These are phyloP conservation scores for Microdochium paspali DNA, from an alignment of 2,329 filamentous ascomycete species.

Conservation along the genomic window DNA sequence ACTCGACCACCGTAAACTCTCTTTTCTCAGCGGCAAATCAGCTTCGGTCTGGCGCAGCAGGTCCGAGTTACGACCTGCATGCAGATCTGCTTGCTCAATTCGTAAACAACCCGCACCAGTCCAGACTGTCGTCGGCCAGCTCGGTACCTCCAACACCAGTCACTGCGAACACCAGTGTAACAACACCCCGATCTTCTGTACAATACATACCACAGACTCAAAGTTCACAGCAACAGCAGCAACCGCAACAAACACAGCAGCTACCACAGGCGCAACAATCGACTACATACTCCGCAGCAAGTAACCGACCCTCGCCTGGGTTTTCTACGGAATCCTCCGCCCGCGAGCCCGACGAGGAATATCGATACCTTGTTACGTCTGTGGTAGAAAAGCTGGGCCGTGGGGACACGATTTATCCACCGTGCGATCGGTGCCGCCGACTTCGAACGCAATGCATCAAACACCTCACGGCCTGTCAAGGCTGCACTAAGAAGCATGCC, in stretches of 20 bases:
- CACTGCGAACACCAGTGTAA: constrained; percentile 12
- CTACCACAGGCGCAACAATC: neutral
- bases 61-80: constrained; percentile 35
- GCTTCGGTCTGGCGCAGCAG: constrained; percentile 16
- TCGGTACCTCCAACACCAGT: constrained; percentile 21
- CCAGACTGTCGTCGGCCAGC: constrained; percentile 14
- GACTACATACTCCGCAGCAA: constrained; percentile 1
- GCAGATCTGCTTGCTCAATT: constrained; percentile 49
- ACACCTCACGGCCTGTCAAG: constrained; percentile 76
- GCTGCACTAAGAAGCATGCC: constrained; percentile 83
- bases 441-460: constrained; percentile 77
- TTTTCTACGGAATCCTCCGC: constrained; percentile 15
- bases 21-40: constrained; percentile 25
- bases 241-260: constrained; percentile 3
- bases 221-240: constrained; percentile 5
- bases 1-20: constrained; percentile 18
- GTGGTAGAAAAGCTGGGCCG: constrained; percentile 67
- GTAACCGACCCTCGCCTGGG: constrained; percentile 17
- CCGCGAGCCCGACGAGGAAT: constrained; percentile 20
- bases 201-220: constrained; percentile 8
- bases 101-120: constrained; percentile 13
- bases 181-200: constrained; percentile 17
- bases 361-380: constrained; percentile 54
- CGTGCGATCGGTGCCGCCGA: constrained; percentile 74
- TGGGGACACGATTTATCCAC: constrained; percentile 68